Evolutionary conservation across 371 early-diverging fungal genomes (phyloP).

Genomic region (Mortierella polycephala): DNA sequence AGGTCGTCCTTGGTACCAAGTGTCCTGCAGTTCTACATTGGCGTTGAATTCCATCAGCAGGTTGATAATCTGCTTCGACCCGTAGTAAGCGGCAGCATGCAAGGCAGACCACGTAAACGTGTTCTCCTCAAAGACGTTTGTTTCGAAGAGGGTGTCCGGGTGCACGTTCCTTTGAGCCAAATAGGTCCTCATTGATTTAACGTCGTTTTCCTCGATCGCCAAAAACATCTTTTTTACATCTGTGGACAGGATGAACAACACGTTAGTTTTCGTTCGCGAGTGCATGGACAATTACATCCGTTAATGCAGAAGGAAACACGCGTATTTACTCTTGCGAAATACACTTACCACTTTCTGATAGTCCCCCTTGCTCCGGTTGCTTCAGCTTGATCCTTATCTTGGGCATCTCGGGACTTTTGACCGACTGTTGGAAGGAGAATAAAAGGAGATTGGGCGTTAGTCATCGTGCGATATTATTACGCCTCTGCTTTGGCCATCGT

Average conservation of each 20-base stretch:
- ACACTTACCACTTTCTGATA: slow-evolving; percentile 36
- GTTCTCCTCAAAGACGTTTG: slow-evolving; percentile 69
- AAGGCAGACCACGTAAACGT: slow-evolving; percentile 88
- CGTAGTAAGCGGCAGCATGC: slow-evolving; percentile 89
- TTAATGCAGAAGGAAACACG: background rate
- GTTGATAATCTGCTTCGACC: slow-evolving; percentile 72
- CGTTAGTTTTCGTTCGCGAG: background rate
- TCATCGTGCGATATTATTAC: background rate
- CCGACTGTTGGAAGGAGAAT: slow-evolving; percentile 9
- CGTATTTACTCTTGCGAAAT: background rate
- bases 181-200: slow-evolving; percentile 28
- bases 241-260: background rate
- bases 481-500: background rate
- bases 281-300: background rate
- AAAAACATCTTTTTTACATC: slow-evolving; percentile 46
- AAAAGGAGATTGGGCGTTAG: background rate
- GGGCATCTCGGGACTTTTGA: slow-evolving; percentile 32
- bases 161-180: slow-evolving; percentile 54
- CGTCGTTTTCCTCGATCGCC: slow-evolving; percentile 45
- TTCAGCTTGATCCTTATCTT: slow-evolving; percentile 48
- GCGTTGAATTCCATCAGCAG: slow-evolving; percentile 80
- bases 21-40: slow-evolving; percentile 84
- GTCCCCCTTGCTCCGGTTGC: slow-evolving; percentile 43
- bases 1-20: slow-evolving; percentile 87
- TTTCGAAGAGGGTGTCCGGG: slow-evolving; percentile 64